Percentiles rank a stretch among this genome's conserved stretches.
phyloP scores from a whole-genome alignment of 1,139 yeast species.

The Taiozyma sp. region DNA sequence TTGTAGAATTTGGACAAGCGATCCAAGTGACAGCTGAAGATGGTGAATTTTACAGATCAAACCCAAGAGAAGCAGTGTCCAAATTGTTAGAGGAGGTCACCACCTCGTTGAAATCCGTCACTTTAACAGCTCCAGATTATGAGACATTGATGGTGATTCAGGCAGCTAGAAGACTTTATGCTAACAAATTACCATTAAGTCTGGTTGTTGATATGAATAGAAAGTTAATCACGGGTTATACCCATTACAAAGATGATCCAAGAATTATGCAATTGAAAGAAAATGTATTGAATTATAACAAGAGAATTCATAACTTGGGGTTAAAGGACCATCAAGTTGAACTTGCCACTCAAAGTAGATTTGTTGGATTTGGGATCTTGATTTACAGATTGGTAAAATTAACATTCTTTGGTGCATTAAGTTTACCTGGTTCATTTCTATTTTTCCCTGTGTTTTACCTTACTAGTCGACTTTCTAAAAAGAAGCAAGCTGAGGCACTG shows the following conservation, averaged over 20 bases:
- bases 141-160: conserved; percentile 72
- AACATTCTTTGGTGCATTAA: conserved; percentile 31
- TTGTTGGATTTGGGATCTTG: conserved; percentile 29
- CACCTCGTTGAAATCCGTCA: conserved; percentile 58
- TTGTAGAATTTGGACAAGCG: conserved; percentile 69
- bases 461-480: conserved; percentile 46
- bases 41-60: conserved; percentile 47
- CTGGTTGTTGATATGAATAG: conserved; percentile 69
- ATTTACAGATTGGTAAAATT: conserved; percentile 26
- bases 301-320: conserved; percentile 46
- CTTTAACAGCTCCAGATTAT: conserved; percentile 69
- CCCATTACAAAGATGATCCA: conserved; percentile 53
- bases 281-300: conserved; percentile 51
- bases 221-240: conserved; percentile 59
- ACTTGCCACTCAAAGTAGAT: conserved; percentile 26
- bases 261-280: conserved; percentile 45
- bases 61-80: conserved; percentile 54
- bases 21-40: conserved; percentile 47
- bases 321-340: conserved; percentile 71
- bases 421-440: conserved; percentile 62
- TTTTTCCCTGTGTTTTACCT: conserved; percentile 64
- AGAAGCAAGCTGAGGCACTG: conserved; percentile 56
- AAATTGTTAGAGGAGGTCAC: conserved; percentile 50
- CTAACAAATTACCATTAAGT: conserved; percentile 54
- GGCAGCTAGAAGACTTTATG: conserved; percentile 69